Conservation (phyloP, 2,329 filamentous ascomycete genomes). For the Calonectria hawksworthii region DNA sequence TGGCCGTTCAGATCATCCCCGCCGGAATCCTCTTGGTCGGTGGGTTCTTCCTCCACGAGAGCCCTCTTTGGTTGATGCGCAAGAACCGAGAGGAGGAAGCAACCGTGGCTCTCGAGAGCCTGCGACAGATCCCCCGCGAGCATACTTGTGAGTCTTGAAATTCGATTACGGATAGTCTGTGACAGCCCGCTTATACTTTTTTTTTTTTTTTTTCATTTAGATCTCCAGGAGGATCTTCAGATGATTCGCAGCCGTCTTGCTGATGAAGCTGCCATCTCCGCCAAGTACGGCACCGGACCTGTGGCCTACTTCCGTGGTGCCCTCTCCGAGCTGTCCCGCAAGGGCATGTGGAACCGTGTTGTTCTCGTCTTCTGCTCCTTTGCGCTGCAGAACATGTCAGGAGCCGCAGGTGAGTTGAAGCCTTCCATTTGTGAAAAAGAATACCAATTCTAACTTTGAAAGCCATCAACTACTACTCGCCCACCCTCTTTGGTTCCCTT, state of each 20-base stretch:
- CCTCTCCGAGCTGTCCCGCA: constrained; percentile 51
- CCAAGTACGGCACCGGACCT: constrained; percentile 49
- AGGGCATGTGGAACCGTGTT: constrained; percentile 58
- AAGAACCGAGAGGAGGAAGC: constrained; percentile 51
- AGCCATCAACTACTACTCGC: constrained; percentile 61
- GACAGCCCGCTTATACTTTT: constrained; percentile 12
- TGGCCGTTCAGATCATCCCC: constrained; percentile 62
- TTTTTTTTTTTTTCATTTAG: no score
- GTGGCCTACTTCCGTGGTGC: constrained; percentile 53
- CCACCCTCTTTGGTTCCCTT: constrained; percentile 57
- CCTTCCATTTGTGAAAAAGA: rapidly evolving
- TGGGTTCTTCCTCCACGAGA: constrained; percentile 60
- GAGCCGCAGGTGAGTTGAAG: constrained; percentile 50
- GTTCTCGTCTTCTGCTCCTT: constrained; percentile 55
- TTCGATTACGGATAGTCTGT: background rate
- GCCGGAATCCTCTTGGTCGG: constrained; percentile 58
- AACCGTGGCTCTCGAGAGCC: constrained; percentile 48
- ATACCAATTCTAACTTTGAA: constrained; percentile 13
- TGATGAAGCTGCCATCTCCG: constrained; percentile 51
- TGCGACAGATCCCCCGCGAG: constrained; percentile 60
- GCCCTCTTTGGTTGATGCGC: constrained; percentile 56
- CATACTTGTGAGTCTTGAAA: constrained; percentile 47
- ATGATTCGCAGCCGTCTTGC: constrained; percentile 57
- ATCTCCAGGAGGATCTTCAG: constrained; percentile 63
- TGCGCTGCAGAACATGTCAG: constrained; percentile 57